phyloP scores from a whole-genome alignment of 2,329 filamentous ascomycete species.

The Bipolaris oryzae region DNA sequence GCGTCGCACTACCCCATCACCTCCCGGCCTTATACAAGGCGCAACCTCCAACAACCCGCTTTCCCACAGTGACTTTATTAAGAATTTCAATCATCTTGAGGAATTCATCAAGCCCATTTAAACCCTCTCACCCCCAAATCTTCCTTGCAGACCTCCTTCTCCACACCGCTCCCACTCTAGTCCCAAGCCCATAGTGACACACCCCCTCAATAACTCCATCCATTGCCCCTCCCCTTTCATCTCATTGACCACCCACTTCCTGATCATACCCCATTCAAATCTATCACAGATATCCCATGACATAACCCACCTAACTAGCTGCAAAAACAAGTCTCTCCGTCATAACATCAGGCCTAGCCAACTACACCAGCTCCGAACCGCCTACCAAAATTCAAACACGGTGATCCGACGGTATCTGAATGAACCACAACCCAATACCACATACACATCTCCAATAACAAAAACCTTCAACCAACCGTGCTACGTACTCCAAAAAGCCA shows the following conservation, averaged over 20 bases:
- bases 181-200: slow-evolving; percentile 18
- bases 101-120: not conserved
- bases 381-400: no score
- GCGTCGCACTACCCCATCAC: not conserved
- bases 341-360: no score
- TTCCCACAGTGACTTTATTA: not conserved
- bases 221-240: slow-evolving; percentile 4
- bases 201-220: slow-evolving; percentile 17
- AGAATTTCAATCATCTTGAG: not conserved
- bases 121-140: not conserved
- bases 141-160: slow-evolving; percentile 8
- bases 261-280: not conserved
- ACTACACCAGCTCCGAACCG: no score
- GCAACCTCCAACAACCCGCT: not conserved
- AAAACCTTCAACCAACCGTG: no score
- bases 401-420: no score
- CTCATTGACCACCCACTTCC: slow-evolving; percentile 9
- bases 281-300: not conserved
- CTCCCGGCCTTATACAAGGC: not conserved
- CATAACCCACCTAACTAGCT: no score
- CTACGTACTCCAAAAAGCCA: no score
- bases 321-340: no score
- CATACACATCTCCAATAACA: no score
- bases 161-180: slow-evolving; percentile 15
- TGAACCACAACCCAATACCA: no score